Percentiles rank a stretch among this genome's conserved stretches.
These are phyloP conservation scores for Drosera capensis DNA, from an alignment of 148 eudicot species.

Conservation along the genomic window DNA sequence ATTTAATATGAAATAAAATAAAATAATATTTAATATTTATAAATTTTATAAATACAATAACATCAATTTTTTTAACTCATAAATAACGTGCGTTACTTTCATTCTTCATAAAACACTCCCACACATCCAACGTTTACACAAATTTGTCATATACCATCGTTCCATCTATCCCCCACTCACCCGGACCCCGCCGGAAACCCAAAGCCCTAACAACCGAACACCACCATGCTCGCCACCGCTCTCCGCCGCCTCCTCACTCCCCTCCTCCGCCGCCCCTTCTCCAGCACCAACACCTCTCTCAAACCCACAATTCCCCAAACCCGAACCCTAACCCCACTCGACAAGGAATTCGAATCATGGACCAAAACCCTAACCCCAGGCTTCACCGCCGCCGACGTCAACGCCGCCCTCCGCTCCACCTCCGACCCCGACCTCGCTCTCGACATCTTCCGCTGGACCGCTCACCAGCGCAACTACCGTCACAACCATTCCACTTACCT, in stretches of 20 bases:
- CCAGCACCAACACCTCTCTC: conserved; percentile 7
- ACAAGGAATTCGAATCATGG: conserved; percentile 74
- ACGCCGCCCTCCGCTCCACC: conserved; percentile 43
- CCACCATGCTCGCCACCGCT: too few relatives aligned
- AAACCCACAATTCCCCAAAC: conserved; percentile 5
- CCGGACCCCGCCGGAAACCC: too few relatives aligned
- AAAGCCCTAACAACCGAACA: too few relatives aligned
- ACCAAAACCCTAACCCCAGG: conserved; percentile 54
- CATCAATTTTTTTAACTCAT: too few relatives aligned
- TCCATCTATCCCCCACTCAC: too few relatives aligned
- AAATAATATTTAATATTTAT: too few relatives aligned
- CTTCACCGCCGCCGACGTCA: conserved; percentile 58
- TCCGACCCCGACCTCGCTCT: conserved; percentile 71
- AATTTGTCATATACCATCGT: too few relatives aligned
- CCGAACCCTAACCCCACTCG: conserved; percentile 46
- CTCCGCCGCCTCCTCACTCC: conserved; percentile 6
- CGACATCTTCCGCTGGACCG: conserved; percentile 89
- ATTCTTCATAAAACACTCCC: too few relatives aligned
- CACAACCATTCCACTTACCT: conserved; percentile 61
- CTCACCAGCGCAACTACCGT: conserved; percentile 50
- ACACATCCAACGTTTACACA: too few relatives aligned
- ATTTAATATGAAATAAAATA: too few relatives aligned
- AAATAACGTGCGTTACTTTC: too few relatives aligned
- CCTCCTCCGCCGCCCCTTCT: conserved; percentile 5
- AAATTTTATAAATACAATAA: too few relatives aligned